Evolutionary conservation across 805 yeast genomes (phyloP).

Genomic region (Ogataea ganodermae): DNA sequence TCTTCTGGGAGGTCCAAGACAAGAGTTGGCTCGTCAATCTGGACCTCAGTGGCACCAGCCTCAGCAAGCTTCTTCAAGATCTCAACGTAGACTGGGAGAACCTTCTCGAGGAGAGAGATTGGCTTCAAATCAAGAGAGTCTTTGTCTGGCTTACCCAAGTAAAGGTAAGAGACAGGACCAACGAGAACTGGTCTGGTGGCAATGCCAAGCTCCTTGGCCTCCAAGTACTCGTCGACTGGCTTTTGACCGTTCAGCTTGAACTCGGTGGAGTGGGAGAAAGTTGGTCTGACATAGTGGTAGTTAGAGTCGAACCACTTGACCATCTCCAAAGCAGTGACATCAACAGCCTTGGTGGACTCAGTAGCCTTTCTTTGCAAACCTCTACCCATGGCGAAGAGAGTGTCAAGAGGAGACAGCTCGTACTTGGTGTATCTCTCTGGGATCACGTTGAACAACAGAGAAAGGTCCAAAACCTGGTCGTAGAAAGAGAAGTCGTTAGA

Average conservation of each 20-base stretch:
- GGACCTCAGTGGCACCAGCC: constrained; percentile 95
- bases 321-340: constrained; percentile 99
- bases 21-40: constrained; percentile 96
- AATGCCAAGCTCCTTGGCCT: constrained; percentile 95
- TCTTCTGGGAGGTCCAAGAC: constrained; percentile 89
- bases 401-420: constrained; percentile 86
- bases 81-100: constrained; percentile 92
- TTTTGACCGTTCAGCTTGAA: constrained; percentile 95
- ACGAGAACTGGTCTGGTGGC: constrained; percentile 96
- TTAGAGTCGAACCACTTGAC: constrained; percentile 99
- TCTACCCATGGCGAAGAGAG: constrained; percentile 99
- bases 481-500: constrained; percentile 98
- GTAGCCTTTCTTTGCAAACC: constrained; percentile 98
- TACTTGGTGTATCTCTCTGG: constrained; percentile 97
- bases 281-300: constrained; percentile 99
- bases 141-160: constrained; percentile 97
- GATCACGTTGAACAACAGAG: constrained; percentile 89
- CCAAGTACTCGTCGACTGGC: constrained; percentile 96
- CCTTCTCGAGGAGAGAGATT: constrained; percentile 81
- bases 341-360: constrained; percentile 84
- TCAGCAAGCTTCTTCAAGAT: constrained; percentile 81
- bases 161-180: constrained; percentile 95
- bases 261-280: constrained; percentile 91
- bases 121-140: constrained; percentile 96
- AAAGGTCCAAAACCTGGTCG: constrained; percentile 94